Conservation (phyloP, 768 basidiomycete species). For the Mycena galericulata region DNA sequence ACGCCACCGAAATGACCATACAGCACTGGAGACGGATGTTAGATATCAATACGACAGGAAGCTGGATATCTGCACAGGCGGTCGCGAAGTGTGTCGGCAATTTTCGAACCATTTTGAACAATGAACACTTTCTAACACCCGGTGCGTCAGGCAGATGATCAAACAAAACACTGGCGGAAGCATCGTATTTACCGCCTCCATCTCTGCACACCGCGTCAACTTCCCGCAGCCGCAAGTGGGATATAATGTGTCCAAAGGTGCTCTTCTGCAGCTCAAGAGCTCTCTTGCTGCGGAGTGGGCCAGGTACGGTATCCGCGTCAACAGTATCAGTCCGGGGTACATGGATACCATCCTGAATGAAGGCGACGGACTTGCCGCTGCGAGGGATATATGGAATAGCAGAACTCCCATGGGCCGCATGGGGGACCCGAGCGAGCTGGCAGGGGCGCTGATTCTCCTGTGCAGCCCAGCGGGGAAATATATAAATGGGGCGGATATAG, state of each 20-base stretch:
- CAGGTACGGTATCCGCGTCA: constrained; percentile 55
- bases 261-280: constrained; percentile 51
- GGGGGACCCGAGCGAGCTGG: constrained; percentile 55
- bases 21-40: constrained; percentile 53
- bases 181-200: constrained; percentile 57
- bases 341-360: constrained; percentile 58
- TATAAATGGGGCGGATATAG: constrained; percentile 56
- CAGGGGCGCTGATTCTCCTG: constrained; percentile 53
- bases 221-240: constrained; percentile 56
- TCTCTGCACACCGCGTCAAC: constrained; percentile 55
- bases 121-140: background rate
- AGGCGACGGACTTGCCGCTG: constrained; percentile 45
- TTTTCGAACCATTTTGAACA: background rate
- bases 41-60: constrained; percentile 58
- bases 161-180: constrained; percentile 53
- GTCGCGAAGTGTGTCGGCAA: constrained; percentile 49
- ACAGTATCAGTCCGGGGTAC: constrained; percentile 57
- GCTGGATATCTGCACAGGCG: constrained; percentile 58
- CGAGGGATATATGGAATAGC: constrained; percentile 50
- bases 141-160: constrained; percentile 52
- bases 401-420: constrained; percentile 58
- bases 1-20: constrained; percentile 46
- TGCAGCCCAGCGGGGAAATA: constrained; percentile 57
- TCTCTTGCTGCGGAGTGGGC: constrained; percentile 59
- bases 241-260: constrained; percentile 58